Evolutionary conservation across 2,329 filamentous ascomycete species (phyloP).

Genomic region (Fusarium cyanostomum): DNA sequence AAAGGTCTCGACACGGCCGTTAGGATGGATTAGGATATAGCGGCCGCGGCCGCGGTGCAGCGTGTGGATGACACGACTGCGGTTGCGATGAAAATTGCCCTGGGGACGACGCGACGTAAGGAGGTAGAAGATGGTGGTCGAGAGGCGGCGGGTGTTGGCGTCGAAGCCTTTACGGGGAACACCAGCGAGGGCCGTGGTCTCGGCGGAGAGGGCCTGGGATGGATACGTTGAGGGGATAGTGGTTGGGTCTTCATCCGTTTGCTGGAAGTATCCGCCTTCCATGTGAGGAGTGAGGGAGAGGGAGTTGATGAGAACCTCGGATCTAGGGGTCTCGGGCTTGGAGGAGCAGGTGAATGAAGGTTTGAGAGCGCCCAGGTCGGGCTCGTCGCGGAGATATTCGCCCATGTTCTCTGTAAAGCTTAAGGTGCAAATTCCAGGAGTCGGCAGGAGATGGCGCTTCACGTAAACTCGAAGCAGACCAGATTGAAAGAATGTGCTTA

Average conservation of each 20-base stretch:
- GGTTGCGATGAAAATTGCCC: constrained; percentile 71
- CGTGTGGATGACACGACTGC: constrained; percentile 70
- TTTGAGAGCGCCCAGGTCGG: constrained; percentile 23
- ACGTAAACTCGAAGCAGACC: background rate
- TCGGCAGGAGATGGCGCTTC: background rate
- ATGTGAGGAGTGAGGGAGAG: constrained; percentile 64
- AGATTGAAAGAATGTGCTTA: constrained; percentile 1
- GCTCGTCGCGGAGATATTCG: constrained; percentile 7
- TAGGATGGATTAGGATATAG: constrained; percentile 71
- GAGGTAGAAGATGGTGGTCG: constrained; percentile 72
- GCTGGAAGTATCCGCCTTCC: constrained; percentile 71
- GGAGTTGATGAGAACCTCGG: constrained; percentile 43
- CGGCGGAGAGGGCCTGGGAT: constrained; percentile 48
- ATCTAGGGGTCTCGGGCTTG: constrained; percentile 25
- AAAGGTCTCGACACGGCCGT: constrained; percentile 69
- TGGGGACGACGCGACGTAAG: constrained; percentile 64
- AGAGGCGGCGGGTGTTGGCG: constrained; percentile 58
- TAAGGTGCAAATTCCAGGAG: background rate
- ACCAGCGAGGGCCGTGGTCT: constrained; percentile 47
- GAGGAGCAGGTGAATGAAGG: constrained; percentile 28
- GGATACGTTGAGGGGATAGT: constrained; percentile 61
- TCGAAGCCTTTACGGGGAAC: constrained; percentile 49
- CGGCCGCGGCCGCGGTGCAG: constrained; percentile 69
- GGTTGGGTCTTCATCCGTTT: constrained; percentile 65
- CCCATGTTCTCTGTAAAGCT: constrained; percentile 20